phyloP scores from a whole-genome alignment of 2,329 filamentous ascomycete genomes.

The Pyrenochaeta sp. region DNA sequence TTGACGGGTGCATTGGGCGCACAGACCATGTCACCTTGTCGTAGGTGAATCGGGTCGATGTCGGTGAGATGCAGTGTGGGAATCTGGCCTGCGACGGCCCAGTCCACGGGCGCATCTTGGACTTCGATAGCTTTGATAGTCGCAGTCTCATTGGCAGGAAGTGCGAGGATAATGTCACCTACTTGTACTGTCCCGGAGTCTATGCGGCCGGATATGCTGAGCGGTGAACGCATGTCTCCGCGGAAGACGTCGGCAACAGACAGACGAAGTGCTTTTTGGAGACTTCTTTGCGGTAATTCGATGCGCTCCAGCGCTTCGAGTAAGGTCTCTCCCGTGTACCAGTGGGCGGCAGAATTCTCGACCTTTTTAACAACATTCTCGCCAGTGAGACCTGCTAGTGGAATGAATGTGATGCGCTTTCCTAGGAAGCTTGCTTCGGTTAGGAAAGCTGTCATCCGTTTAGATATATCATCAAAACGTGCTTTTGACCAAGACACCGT shows the following conservation, averaged over 20 bases:
- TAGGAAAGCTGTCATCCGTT: constrained; percentile 85
- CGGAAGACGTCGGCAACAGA: constrained; percentile 89
- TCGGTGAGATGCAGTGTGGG: constrained; percentile 82
- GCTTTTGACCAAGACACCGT: constrained; percentile 82
- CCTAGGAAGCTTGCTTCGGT: constrained; percentile 80
- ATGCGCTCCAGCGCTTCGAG: constrained; percentile 86
- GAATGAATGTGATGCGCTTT: constrained; percentile 86
- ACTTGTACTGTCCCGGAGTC: constrained; percentile 84
- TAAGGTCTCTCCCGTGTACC: constrained; percentile 83
- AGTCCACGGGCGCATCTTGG: constrained; percentile 76
- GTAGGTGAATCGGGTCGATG: constrained; percentile 83
- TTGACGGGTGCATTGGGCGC: constrained; percentile 71
- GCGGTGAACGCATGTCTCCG: constrained; percentile 77
- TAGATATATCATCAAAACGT: constrained; percentile 83
- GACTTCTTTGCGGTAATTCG: constrained; percentile 73
- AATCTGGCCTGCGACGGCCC: constrained; percentile 93
- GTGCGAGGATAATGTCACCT: constrained; percentile 79
- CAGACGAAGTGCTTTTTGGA: constrained; percentile 83
- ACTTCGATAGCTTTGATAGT: constrained; percentile 83
- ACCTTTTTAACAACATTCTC: constrained; percentile 79
- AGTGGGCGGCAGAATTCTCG: constrained; percentile 63
- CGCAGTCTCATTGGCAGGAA: constrained; percentile 83
- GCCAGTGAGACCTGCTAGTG: constrained; percentile 87
- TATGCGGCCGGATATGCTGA: constrained; percentile 86
- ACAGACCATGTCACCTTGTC: constrained; percentile 85